Conservation (phyloP, 2,329 filamentous ascomycete genomes). For the Talaromyces sp. region DNA sequence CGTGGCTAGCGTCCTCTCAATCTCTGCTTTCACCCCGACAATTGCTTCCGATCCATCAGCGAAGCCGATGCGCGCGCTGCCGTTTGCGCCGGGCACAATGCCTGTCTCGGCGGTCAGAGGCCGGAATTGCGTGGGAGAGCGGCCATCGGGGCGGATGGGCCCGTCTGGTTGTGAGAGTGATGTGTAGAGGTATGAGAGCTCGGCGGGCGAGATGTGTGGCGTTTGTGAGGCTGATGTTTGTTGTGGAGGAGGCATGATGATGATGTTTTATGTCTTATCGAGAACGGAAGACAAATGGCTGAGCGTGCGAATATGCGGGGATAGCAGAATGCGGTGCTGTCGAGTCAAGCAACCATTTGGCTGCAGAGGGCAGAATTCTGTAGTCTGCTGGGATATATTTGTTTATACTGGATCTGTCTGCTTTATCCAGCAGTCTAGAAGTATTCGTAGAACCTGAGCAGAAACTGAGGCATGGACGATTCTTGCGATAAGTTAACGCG, state of each 20-base stretch:
- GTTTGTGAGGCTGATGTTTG: constrained; percentile 49
- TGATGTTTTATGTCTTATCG: not conserved
- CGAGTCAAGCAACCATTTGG: not conserved
- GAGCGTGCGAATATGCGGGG: not conserved
- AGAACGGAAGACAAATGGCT: not conserved
- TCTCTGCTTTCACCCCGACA: constrained; percentile 91
- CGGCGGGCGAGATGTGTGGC: constrained; percentile 79
- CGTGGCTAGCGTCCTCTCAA: constrained; percentile 61
- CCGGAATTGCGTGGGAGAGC: constrained; percentile 78
- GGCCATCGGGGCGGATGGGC: constrained; percentile 85
- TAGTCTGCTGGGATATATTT: not conserved
- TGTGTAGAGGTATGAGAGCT: constrained; percentile 90
- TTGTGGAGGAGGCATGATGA: constrained; percentile 57
- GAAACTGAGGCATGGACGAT: not conserved
- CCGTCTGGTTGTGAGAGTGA: constrained; percentile 68
- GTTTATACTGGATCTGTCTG: not conserved
- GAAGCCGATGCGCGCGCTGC: constrained; percentile 88
- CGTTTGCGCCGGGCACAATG: constrained; percentile 83
- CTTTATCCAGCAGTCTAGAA: not conserved
- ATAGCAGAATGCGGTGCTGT: not conserved
- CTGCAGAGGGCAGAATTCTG: not conserved
- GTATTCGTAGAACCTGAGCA: not conserved
- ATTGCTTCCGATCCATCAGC: constrained; percentile 93
- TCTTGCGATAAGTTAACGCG: not conserved
- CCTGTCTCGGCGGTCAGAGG: constrained; percentile 85